phyloP scores from a whole-genome alignment of 2,329 filamentous ascomycete species.

The Colletotrichum incanum region DNA sequence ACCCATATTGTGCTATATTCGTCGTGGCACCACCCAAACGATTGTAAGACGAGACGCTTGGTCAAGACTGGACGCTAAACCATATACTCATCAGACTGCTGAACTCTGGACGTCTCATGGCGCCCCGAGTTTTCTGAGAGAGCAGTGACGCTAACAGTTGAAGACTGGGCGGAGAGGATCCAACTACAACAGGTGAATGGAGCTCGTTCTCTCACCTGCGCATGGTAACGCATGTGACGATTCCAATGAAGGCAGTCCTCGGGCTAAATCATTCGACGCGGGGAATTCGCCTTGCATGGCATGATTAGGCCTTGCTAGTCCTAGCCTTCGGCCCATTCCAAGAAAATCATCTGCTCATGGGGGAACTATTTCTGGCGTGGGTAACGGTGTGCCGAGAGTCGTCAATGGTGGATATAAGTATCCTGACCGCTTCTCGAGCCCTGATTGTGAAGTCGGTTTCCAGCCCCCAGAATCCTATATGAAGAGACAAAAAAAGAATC shows the following conservation, averaged over 20 bases:
- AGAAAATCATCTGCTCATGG: slow-evolving; percentile 1
- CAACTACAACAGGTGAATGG: background rate
- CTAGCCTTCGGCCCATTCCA: background rate
- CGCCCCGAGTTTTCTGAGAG: slow-evolving; percentile 1
- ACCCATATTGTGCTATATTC: slow-evolving; percentile 16
- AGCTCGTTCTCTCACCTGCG: background rate
- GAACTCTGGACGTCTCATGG: slow-evolving; percentile 1
- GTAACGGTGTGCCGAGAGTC: slow-evolving; percentile 3
- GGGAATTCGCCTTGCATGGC: slow-evolving; percentile 21
- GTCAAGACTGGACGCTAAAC: slow-evolving; percentile 15
- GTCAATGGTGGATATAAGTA: background rate
- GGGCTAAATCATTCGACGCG: background rate
- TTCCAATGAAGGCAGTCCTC: slow-evolving; percentile 7
- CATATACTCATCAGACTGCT: slow-evolving; percentile 17
- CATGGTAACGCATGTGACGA: background rate
- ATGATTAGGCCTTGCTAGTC: slow-evolving; percentile 24
- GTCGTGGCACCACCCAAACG: slow-evolving; percentile 3
- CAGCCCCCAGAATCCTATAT: background rate
- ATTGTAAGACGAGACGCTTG: slow-evolving; percentile 12
- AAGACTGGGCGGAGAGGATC: background rate
- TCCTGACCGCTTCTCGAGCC: slow-evolving; percentile 20
- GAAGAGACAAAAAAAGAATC: background rate
- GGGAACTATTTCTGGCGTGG: slow-evolving; percentile 25
- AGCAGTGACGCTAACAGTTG: background rate
- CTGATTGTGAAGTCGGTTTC: background rate